Conservation (phyloP, 768 basidiomycete species). For the Porphyrellus cyaneotinctus region DNA sequence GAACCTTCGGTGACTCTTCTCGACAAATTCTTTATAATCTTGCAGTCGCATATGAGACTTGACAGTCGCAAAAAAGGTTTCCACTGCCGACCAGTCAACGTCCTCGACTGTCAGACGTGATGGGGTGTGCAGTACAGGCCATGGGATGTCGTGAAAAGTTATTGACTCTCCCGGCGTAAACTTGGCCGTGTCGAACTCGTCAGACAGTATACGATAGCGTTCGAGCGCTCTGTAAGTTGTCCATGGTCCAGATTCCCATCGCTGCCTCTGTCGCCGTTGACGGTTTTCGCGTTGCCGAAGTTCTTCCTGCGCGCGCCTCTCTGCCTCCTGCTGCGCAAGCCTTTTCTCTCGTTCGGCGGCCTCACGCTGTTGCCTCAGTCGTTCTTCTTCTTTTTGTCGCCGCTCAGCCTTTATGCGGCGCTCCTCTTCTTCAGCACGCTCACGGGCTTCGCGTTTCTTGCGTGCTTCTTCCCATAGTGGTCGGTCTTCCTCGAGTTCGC, state of each 20-base stretch:
- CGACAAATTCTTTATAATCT: slow-evolving; percentile 62
- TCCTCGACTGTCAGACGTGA: slow-evolving; percentile 53
- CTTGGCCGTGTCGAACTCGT: slow-evolving; percentile 59
- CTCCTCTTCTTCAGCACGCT: slow-evolving; percentile 42
- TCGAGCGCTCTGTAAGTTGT: slow-evolving; percentile 63
- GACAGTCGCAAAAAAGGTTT: slow-evolving; percentile 61
- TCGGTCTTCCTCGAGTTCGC: slow-evolving; percentile 59
- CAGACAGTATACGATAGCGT: slow-evolving; percentile 56
- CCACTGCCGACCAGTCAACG: slow-evolving; percentile 67
- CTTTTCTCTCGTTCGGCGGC: slow-evolving; percentile 23
- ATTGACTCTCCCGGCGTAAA: slow-evolving; percentile 52
- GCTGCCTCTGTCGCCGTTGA: slow-evolving; percentile 46
- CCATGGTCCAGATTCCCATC: slow-evolving; percentile 63
- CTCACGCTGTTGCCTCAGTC: slow-evolving; percentile 23
- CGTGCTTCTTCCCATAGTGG: slow-evolving; percentile 60
- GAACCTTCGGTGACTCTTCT: slow-evolving; percentile 69
- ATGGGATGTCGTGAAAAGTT: slow-evolving; percentile 63
- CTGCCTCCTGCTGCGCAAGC: slow-evolving; percentile 26
- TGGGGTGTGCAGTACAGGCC: slow-evolving; percentile 66
- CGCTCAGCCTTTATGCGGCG: slow-evolving; percentile 34
- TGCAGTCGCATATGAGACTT: slow-evolving; percentile 49
- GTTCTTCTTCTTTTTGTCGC: slow-evolving; percentile 31
- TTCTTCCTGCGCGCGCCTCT: slow-evolving; percentile 31
- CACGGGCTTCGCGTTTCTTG: slow-evolving; percentile 40
- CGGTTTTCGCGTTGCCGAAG: slow-evolving; percentile 38